phyloP scores from a whole-genome alignment of 805 yeast genomes.

The Pichia exigua region DNA sequence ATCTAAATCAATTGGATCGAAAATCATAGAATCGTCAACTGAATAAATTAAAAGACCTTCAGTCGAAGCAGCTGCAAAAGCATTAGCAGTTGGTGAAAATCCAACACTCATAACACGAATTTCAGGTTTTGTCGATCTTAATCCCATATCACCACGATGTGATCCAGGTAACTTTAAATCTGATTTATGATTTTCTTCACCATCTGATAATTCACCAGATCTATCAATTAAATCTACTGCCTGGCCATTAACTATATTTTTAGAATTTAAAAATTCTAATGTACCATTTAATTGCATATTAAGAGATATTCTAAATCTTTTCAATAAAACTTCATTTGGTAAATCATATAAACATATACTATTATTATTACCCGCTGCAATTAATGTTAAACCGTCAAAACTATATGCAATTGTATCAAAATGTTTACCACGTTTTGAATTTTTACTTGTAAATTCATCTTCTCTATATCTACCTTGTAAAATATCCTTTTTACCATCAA shows the following conservation, averaged over 20 bases:
- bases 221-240: slow-evolving; percentile 73
- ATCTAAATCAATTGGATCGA: slow-evolving; percentile 94
- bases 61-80: slow-evolving; percentile 92
- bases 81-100: slow-evolving; percentile 84
- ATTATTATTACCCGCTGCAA: slow-evolving; percentile 92
- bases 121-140: slow-evolving; percentile 69
- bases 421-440: slow-evolving; percentile 75
- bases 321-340: slow-evolving; percentile 76
- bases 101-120: slow-evolving; percentile 70
- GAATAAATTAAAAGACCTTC: slow-evolving; percentile 85
- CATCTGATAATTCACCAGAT: slow-evolving; percentile 78
- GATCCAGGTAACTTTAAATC: slow-evolving; percentile 84
- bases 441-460: slow-evolving; percentile 75
- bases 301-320: slow-evolving; percentile 73
- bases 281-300: slow-evolving; percentile 94
- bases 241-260: slow-evolving; percentile 82
- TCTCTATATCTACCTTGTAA: slow-evolving; percentile 73
- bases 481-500: slow-evolving; percentile 86
- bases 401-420: slow-evolving; percentile 78
- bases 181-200: slow-evolving; percentile 50
- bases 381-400: slow-evolving; percentile 78
- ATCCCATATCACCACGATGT: slow-evolving; percentile 69
- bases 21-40: slow-evolving; percentile 62
- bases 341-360: slow-evolving; percentile 88
- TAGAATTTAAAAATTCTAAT: slow-evolving; percentile 65